Percentiles rank a stretch among this genome's conserved stretches.
Conservation (phyloP, 2,329 filamentous ascomycete genomes). For the Cyanodermella asteris region DNA sequence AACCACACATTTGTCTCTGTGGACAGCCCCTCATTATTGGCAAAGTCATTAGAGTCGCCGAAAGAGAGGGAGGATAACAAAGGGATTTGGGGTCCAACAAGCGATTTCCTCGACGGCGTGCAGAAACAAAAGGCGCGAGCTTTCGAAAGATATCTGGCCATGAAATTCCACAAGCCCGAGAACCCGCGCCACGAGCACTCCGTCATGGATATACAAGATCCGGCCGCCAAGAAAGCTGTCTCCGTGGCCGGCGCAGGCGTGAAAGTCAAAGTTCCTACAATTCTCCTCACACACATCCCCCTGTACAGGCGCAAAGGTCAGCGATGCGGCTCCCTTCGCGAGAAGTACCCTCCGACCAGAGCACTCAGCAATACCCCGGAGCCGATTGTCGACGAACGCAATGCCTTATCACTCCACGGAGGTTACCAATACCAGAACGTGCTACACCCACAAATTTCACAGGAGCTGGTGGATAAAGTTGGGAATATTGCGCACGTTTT, state of each 20-base stretch:
- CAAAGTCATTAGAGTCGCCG: constrained; percentile 35
- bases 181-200: constrained; percentile 35
- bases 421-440: constrained; percentile 98
- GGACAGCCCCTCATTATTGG: constrained; percentile 72
- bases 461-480: constrained; percentile 51
- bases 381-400: constrained; percentile 40
- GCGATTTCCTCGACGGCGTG: constrained; percentile 52
- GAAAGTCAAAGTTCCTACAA: constrained; percentile 50
- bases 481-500: constrained; percentile 74
- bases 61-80: constrained; percentile 26
- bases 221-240: constrained; percentile 10
- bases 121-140: constrained; percentile 43
- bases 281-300: constrained; percentile 79
- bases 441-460: constrained; percentile 53
- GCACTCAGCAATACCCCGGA: constrained; percentile 40
- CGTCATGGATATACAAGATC: constrained; percentile 35
- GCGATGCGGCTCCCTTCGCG: constrained; percentile 68
- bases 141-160: constrained; percentile 44
- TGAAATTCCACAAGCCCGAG: constrained; percentile 37
- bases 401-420: constrained; percentile 51
- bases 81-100: constrained; percentile 50
- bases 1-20: constrained; percentile 93
- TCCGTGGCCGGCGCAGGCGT: constrained; percentile 1
- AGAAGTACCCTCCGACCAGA: constrained; percentile 55
- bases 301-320: constrained; percentile 64